A percentile compares a stretch with the other conserved stretches of the same genome.
phyloP scores from a whole-genome alignment of 805 yeast genomes.

The Zygosaccharomyces siamensis region DNA sequence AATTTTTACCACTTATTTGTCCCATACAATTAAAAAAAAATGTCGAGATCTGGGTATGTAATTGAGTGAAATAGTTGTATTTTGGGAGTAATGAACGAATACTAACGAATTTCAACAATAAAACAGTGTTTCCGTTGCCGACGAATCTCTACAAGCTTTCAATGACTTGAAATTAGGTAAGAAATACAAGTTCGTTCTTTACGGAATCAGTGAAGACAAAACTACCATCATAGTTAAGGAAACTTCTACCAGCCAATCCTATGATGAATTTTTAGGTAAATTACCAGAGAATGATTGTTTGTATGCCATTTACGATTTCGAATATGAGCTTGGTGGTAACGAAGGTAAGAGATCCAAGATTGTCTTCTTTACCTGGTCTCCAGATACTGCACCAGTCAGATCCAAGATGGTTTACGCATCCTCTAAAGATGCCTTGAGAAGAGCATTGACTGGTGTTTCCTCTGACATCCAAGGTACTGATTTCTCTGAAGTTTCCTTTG shows the following conservation, averaged over 20 bases:
- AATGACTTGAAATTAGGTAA: slow-evolving; percentile 94
- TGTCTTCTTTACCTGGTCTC: slow-evolving; percentile 84
- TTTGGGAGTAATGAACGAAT: neutral
- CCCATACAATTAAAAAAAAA: slow-evolving; percentile 15
- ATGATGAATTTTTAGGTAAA: slow-evolving; percentile 80
- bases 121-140: slow-evolving; percentile 72
- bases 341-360: slow-evolving; percentile 91
- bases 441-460: slow-evolving; percentile 92
- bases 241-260: slow-evolving; percentile 68
- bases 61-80: neutral
- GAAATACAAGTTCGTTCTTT: slow-evolving; percentile 79
- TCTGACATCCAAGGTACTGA: slow-evolving; percentile 98
- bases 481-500: slow-evolving; percentile 93
- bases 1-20: neutral
- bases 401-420: slow-evolving; percentile 97
- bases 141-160: slow-evolving; percentile 90
- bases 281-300: slow-evolving; percentile 95
- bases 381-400: slow-evolving; percentile 94
- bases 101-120: neutral
- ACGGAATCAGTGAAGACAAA: slow-evolving; percentile 73
- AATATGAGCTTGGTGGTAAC: slow-evolving; percentile 81
- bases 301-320: slow-evolving; percentile 95
- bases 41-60: slow-evolving; percentile 39
- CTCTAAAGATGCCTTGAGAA: slow-evolving; percentile 96
- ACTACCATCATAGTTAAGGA: slow-evolving; percentile 88